phyloP scores from a whole-genome alignment of 306 rosid genomes.

The Carpinus fangiana region DNA sequence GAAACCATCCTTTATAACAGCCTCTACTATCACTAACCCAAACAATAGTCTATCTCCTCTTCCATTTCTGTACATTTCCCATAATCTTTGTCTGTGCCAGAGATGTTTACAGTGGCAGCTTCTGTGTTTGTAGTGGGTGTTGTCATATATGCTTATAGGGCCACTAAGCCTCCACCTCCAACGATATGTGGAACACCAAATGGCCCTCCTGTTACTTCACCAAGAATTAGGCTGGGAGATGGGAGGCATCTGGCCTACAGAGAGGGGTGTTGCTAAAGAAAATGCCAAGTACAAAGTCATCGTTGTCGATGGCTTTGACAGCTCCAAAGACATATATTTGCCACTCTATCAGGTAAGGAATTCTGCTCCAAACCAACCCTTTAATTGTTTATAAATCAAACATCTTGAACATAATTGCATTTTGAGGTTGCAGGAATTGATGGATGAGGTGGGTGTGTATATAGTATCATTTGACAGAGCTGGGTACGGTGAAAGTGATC shows the following conservation, averaged over 20 bases:
- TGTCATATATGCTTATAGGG: conserved; percentile 19
- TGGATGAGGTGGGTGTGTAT: conserved; percentile 33
- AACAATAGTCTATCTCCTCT: not conserved
- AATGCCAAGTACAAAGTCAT: conserved; percentile 47
- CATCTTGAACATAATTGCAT: not conserved
- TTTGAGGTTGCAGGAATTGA: conserved; percentile 19
- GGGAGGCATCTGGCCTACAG: conserved; percentile 70
- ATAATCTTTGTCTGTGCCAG: not conserved
- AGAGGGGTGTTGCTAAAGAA: conserved; percentile 56
- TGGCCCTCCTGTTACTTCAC: conserved; percentile 39
- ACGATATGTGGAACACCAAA: conserved; percentile 26
- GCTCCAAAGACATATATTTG: conserved; percentile 61
- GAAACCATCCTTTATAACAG: not conserved
- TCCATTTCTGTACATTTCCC: too few relatives aligned
- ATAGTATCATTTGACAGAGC: conserved; percentile 41
- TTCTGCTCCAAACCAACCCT: not conserved
- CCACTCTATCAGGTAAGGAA: conserved; percentile 38
- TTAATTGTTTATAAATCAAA: not conserved
- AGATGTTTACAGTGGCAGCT: conserved; percentile 16
- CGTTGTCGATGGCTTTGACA: conserved; percentile 59
- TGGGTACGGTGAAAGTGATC: conserved; percentile 48
- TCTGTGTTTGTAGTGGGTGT: not conserved
- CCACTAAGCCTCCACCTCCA: conserved; percentile 42
- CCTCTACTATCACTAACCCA: not conserved
- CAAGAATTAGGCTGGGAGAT: conserved; percentile 57